Base-by-base conservation (phyloP, 345 rosid species). In the Populus ilicifolia region DNA sequence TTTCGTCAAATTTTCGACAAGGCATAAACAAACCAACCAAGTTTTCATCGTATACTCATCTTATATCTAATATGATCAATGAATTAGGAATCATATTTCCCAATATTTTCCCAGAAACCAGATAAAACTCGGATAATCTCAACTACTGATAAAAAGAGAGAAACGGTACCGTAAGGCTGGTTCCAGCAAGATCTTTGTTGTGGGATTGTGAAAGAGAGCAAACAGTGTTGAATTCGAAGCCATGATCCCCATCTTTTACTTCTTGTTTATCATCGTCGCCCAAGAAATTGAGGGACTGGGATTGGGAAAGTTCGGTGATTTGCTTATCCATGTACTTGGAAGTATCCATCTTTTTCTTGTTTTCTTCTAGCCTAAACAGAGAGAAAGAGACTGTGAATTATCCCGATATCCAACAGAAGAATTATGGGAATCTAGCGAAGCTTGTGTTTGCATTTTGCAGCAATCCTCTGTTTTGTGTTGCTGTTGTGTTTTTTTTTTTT, bases 271-370 rank as follows among this genome's bases (percentile, higher is more conserved):
- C 83, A 1, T 85, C 83, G 2, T 77, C 79, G 79, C 71, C 80
- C 14, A 77, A 75, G 85, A 84, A 81, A 70, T 64, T 75, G 50
- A 41, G 79, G 21, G 78, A 59, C 20, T 36, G 77, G 54, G 81
- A 73, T 71, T 78, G 70, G 71, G 86, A 69, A 43, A 70, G 84
- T 50, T 74, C 77, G 7, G 84, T 78, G 56, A 80, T 66, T 67
- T 67, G 81, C 82, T 86, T 84, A 27, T 83, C 89, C 86, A 77
- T 83, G 63, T 50, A 84, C 39, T 75, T 80, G 67, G 85, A 75
- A 8, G 88, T 77, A 76, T 79, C 79, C 85, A 85, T 85, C 64
- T 39, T 46, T 17, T n/a, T 8, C 30, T 33, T 20, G 14, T 41
- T 6, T 11, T 16, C 11, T 67, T 16, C 0, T 7, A 9, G 14